Evolutionary conservation across 306 rosid species (phyloP).

Genomic region (Phaseolus lunatus): DNA sequence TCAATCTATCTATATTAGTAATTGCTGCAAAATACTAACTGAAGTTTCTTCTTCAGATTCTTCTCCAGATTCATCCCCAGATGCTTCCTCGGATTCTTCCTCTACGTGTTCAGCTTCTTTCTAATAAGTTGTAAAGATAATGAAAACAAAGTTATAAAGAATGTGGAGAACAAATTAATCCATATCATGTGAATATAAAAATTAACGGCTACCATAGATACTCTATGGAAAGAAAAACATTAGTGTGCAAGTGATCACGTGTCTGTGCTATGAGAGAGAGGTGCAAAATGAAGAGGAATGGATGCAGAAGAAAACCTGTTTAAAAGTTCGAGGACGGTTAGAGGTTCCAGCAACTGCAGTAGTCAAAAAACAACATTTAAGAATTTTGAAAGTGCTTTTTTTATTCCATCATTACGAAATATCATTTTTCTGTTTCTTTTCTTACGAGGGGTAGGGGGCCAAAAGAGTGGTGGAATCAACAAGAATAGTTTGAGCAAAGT

Average conservation of each 20-base stretch:
- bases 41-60: slow-evolving; percentile 70
- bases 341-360: slow-evolving; percentile 90
- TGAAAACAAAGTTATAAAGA: not conserved
- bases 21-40: slow-evolving; percentile 48
- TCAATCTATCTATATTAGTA: slow-evolving; percentile 8
- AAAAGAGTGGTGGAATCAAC: slow-evolving; percentile 11
- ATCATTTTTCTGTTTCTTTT: slow-evolving; percentile 31
- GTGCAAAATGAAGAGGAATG: slow-evolving; percentile 16
- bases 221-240: slow-evolving; percentile 1
- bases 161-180: not conserved
- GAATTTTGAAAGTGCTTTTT: not conserved
- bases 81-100: slow-evolving; percentile 61
- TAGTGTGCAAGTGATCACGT: not conserved
- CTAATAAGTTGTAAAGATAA: slow-evolving; percentile 53
- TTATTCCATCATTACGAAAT: slow-evolving; percentile 19
- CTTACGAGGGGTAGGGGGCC: not conserved
- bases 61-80: slow-evolving; percentile 61
- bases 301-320: slow-evolving; percentile 59
- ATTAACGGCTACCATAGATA: slow-evolving; percentile 2
- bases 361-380: slow-evolving; percentile 47
- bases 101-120: slow-evolving; percentile 67
- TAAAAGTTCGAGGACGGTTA: slow-evolving; percentile 76
- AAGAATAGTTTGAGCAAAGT: slow-evolving; percentile 11
- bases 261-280: slow-evolving; percentile 19
- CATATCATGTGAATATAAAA: slow-evolving; percentile 2